These are phyloP conservation scores for Aechmea fasciata DNA, from an alignment of 176 grass and related monocot genomes.

Conservation along the genomic window DNA sequence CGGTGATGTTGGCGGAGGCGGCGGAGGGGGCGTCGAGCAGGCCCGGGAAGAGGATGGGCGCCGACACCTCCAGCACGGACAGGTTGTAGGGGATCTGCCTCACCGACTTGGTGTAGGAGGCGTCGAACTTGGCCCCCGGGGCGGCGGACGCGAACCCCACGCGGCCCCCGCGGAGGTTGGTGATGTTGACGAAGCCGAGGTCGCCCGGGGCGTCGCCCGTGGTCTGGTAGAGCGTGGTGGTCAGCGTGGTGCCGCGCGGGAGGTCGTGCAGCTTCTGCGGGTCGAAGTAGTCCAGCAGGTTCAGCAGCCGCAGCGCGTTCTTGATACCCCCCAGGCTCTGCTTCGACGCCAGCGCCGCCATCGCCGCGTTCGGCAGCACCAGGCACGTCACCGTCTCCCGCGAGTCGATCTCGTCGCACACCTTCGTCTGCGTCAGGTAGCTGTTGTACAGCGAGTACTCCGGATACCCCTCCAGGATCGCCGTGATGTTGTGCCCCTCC, in stretches of 20 bases:
- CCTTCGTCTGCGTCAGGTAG: constrained; percentile 89
- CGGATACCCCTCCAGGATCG: constrained; percentile 48
- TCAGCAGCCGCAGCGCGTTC: constrained; percentile 86
- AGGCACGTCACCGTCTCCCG: constrained; percentile 69
- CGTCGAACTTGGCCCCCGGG: constrained; percentile 62
- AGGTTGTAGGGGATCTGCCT: constrained; percentile 74
- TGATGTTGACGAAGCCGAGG: constrained; percentile 96
- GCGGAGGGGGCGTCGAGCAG: constrained; percentile 51
- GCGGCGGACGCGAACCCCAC: constrained; percentile 74
- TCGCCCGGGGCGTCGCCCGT: constrained; percentile 69
- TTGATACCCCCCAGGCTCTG: constrained; percentile 72
- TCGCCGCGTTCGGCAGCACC: constrained; percentile 79
- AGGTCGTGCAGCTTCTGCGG: constrained; percentile 84
- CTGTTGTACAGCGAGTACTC: constrained; percentile 83
- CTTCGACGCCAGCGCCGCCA: constrained; percentile 66
- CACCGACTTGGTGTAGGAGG: constrained; percentile 70
- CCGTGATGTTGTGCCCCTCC: constrained; percentile 79
- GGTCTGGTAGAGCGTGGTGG: constrained; percentile 89
- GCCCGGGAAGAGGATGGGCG: constrained; percentile 75
- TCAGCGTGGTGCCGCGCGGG: constrained; percentile 55
- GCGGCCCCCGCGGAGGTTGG: constrained; percentile 75
- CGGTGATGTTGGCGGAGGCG: constrained; percentile 60
- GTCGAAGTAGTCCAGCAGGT: constrained; percentile 92
- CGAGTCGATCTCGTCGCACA: constrained; percentile 94
- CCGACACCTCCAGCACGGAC: constrained; percentile 82